Conservation (phyloP, 352 stramenopile species). For the Phytopythium vexans region DNA sequence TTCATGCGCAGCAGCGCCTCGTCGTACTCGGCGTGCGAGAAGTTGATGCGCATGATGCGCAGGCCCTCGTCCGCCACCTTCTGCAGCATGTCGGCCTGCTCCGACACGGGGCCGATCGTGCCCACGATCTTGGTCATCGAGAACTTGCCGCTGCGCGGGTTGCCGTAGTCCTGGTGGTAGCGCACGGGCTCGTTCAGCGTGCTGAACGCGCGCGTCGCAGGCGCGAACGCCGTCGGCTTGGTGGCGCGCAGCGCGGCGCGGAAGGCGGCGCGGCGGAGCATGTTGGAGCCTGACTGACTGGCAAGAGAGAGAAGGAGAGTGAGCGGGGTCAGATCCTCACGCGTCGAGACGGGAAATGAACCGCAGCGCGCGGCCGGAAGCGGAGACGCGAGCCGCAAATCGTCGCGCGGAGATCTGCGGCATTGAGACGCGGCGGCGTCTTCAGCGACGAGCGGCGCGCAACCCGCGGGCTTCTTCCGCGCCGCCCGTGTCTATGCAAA, state of each 20-base stretch:
- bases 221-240: conserved; percentile 24
- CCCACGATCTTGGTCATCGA: conserved; percentile 93
- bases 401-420: too few relatives aligned
- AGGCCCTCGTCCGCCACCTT: conserved; percentile 86
- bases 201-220: conserved; percentile 14
- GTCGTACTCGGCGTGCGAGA: conserved; percentile 92
- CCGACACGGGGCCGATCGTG: conserved; percentile 90
- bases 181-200: conserved; percentile 10
- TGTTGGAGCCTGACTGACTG: neutral
- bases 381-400: too few relatives aligned
- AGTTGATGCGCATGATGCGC: conserved; percentile 94
- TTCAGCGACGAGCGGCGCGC: too few relatives aligned
- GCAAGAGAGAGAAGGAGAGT: neutral
- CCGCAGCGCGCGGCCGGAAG: too few relatives aligned
- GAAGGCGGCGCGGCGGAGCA: conserved; percentile 3
- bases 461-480: too few relatives aligned
- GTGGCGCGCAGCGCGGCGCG: conserved; percentile 5
- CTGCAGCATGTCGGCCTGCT: conserved; percentile 73
- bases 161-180: conserved; percentile 55
- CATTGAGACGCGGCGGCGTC: too few relatives aligned
- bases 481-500: too few relatives aligned
- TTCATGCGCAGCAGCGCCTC: conserved; percentile 73
- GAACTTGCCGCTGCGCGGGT: conserved; percentile 79
- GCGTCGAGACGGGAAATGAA: too few relatives aligned
- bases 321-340: neutral